Conservation (phyloP, 495 filamentous ascomycete species). For the Pseudevernia furfuracea region DNA sequence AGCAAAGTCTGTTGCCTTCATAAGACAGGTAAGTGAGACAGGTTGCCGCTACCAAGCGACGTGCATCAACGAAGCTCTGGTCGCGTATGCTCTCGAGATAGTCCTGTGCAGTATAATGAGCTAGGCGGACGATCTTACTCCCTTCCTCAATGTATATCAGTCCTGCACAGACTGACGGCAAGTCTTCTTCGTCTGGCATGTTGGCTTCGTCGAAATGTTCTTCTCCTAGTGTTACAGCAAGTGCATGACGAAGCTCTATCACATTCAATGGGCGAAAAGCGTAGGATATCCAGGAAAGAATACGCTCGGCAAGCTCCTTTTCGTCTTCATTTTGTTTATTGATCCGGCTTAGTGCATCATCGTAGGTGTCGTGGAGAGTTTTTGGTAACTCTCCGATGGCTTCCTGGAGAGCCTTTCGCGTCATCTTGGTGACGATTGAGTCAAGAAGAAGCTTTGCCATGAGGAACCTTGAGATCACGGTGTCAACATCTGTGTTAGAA, state of each 20-base stretch:
- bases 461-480: not conserved
- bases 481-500: not conserved
- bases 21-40: conserved; percentile 8
- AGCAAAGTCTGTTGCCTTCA: not conserved
- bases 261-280: not conserved
- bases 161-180: conserved; percentile 45
- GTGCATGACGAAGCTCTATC: conserved; percentile 31
- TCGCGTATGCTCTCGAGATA: conserved; percentile 31
- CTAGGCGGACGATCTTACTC: conserved; percentile 38
- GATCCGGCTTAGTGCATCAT: conserved; percentile 9
- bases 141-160: conserved; percentile 44
- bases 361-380: conserved; percentile 7
- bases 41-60: not conserved
- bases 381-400: conserved; percentile 5
- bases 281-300: conserved; percentile 2
- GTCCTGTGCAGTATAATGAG: conserved; percentile 50
- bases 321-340: conserved; percentile 7
- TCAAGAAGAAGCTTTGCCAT: conserved; percentile 9
- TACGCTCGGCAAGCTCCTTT: not conserved
- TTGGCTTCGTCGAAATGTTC: conserved; percentile 36
- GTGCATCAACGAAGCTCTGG: not conserved
- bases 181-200: conserved; percentile 28
- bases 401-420: not conserved
- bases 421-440: conserved; percentile 3
- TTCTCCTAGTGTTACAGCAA: conserved; percentile 32